These are phyloP conservation scores for Naganishia vaughanmartiniae DNA, from an alignment of 768 basidiomycete genomes.

Conservation along the genomic window DNA sequence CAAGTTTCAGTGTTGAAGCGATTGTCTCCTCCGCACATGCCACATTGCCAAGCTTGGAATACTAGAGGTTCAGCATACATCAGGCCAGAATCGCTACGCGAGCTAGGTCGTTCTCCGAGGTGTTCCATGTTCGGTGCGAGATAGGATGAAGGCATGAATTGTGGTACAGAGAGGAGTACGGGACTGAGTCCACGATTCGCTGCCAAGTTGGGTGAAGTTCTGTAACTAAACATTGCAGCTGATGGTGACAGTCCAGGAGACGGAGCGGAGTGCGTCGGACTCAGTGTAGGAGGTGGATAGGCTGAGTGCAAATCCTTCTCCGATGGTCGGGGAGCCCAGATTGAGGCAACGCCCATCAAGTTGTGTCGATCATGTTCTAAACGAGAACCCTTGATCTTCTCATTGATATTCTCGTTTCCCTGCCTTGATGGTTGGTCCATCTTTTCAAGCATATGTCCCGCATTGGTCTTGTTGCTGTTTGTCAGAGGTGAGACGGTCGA, in stretches of 20 bases:
- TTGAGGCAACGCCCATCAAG: constrained; percentile 21
- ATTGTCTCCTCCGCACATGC: constrained; percentile 1
- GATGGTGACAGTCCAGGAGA: constrained; percentile 3
- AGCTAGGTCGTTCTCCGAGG: background rate
- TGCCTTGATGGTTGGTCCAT: background rate
- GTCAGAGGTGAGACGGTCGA: background rate
- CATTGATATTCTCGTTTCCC: background rate
- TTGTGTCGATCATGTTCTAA: constrained; percentile 20
- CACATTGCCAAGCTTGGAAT: constrained; percentile 13
- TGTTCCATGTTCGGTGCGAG: background rate
- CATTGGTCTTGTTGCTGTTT: background rate
- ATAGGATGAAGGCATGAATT: background rate
- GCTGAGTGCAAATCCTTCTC: constrained; percentile 14
- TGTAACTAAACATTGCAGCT: constrained; percentile 5
- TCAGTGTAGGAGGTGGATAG: background rate
- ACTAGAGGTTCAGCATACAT: background rate
- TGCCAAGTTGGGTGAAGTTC: background rate
- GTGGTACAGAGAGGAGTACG: constrained; percentile 3
- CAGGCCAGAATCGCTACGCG: background rate
- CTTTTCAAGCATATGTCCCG: background rate
- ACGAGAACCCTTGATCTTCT: background rate
- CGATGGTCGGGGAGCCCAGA: constrained; percentile 16
- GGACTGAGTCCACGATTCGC: background rate
- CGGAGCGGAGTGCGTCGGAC: background rate
- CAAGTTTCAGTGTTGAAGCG: constrained; percentile 17